A percentile compares a stretch with the other conserved stretches of the same genome.
These are phyloP conservation scores for Pyrrhoderma noxium DNA, from an alignment of 1,284 basidiomycete species.

Conservation along the genomic window DNA sequence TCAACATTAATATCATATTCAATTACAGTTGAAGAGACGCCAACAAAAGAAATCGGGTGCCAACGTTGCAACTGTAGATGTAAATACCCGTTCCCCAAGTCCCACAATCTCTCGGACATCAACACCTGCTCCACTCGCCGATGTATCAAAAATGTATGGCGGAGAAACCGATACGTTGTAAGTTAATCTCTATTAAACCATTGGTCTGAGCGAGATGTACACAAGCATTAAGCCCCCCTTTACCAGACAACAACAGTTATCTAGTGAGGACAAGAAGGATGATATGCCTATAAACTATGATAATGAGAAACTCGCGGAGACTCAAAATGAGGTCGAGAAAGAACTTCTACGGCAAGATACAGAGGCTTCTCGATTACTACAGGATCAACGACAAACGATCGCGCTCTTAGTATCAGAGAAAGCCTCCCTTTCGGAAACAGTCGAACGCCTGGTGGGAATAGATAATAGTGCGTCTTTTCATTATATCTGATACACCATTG, in stretches of 20 bases:
- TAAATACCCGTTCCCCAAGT: slow-evolving; percentile 33
- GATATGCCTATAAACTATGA: no score
- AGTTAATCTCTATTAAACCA: not conserved
- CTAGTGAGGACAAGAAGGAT: no score
- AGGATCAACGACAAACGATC: slow-evolving; percentile 32
- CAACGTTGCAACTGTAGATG: slow-evolving; percentile 17
- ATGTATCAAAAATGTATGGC: slow-evolving; percentile 24
- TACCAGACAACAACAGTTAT: not conserved
- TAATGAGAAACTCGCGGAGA: no score
- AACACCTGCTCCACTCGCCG: slow-evolving; percentile 20
- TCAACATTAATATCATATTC: not conserved
- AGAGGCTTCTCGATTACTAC: slow-evolving; percentile 13
- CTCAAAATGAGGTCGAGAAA: not conserved
- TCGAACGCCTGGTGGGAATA: slow-evolving; percentile 29
- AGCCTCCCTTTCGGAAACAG: slow-evolving; percentile 26
- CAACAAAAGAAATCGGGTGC: slow-evolving; percentile 56
- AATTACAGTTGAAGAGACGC: slow-evolving; percentile 56
- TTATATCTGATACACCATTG: not conserved
- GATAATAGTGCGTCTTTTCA: slow-evolving; percentile 28
- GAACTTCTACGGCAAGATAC: not conserved
- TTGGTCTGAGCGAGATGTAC: not conserved
- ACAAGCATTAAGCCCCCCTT: slow-evolving; percentile 10
- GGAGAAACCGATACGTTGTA: slow-evolving; percentile 26
- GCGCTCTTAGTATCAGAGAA: slow-evolving; percentile 35
- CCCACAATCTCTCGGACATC: slow-evolving; percentile 41